A percentile compares a stretch with the other conserved stretches of the same genome.
These are phyloP conservation scores for Aphanomyces euteiches DNA, from an alignment of 352 stramenopile genomes.

Conservation along the genomic window DNA sequence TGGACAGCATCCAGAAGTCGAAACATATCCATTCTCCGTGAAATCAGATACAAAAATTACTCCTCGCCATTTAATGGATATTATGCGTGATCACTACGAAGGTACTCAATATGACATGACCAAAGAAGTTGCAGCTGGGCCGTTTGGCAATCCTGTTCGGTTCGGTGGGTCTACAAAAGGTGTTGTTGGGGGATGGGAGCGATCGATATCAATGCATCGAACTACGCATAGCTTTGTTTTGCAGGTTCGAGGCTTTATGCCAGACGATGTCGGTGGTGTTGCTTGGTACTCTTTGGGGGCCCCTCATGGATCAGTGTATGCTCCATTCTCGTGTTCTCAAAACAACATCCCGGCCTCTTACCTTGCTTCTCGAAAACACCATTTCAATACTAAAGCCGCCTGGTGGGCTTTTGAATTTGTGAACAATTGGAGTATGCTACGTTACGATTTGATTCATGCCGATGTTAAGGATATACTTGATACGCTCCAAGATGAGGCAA, in stretches of 20 bases:
- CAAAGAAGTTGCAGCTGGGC: constrained; percentile 79
- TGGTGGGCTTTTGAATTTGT: constrained; percentile 86
- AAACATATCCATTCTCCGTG: constrained; percentile 87
- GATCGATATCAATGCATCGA: constrained; percentile 89
- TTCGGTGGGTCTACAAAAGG: constrained; percentile 56
- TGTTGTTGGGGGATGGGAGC: constrained; percentile 73
- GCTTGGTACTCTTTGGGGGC: constrained; percentile 61
- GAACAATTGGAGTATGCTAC: constrained; percentile 79
- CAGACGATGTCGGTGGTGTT: constrained; percentile 50
- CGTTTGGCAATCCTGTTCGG: constrained; percentile 86
- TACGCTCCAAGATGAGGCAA: constrained; percentile 41
- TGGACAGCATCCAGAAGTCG: constrained; percentile 41
- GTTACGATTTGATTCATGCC: constrained; percentile 61
- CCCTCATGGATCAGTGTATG: constrained; percentile 65
- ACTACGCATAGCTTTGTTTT: constrained; percentile 82
- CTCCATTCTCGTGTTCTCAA: constrained; percentile 66
- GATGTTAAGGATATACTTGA: constrained; percentile 45
- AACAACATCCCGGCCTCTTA: constrained; percentile 49
- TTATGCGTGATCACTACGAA: constrained; percentile 89
- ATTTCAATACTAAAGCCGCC: constrained; percentile 56
- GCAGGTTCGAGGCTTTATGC: constrained; percentile 41
- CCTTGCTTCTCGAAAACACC: constrained; percentile 52
- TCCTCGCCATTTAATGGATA: constrained; percentile 68
- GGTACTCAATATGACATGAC: constrained; percentile 85
- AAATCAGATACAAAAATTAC: constrained; percentile 62